Conservation (phyloP, 2,329 filamentous ascomycete species). For the Diaporthe citrichinensis region DNA sequence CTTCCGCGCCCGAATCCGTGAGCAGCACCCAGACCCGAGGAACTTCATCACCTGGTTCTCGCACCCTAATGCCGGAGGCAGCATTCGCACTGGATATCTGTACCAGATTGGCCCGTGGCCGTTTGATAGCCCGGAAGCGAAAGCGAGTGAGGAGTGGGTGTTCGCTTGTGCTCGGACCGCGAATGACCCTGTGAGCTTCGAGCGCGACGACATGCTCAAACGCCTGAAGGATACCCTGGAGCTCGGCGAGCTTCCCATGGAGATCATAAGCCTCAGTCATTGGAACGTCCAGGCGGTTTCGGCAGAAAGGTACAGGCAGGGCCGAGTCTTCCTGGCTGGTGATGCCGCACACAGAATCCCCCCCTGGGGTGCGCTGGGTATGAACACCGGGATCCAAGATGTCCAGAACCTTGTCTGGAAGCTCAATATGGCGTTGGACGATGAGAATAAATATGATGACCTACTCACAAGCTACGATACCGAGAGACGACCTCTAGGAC, state of each 20-base stretch:
- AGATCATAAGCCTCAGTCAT: conserved; percentile 50
- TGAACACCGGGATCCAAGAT: conserved; percentile 55
- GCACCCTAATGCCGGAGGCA: conserved; percentile 51
- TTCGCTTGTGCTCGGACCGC: conserved; percentile 45
- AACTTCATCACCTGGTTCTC: conserved; percentile 54
- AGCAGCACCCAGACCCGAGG: conserved; percentile 46
- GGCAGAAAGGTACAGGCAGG: conserved; percentile 47
- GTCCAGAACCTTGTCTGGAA: conserved; percentile 56
- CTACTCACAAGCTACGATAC: conserved; percentile 51
- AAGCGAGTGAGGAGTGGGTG: conserved; percentile 51
- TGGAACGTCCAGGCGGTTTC: conserved; percentile 50
- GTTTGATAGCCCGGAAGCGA: conserved; percentile 35
- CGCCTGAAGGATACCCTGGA: conserved; percentile 48
- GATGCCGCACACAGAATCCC: conserved; percentile 55
- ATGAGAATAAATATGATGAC: conserved; percentile 41
- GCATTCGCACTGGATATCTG: conserved; percentile 50
- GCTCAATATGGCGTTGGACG: conserved; percentile 48
- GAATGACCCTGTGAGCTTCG: conserved; percentile 45
- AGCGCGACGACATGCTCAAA: conserved; percentile 43
- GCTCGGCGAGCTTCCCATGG: conserved; percentile 49
- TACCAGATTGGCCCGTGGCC: conserved; percentile 54
- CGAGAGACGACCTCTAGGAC: conserved; percentile 53
- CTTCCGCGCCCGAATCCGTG: conserved; percentile 48
- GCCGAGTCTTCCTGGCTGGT: conserved; percentile 52
- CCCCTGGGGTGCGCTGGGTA: conserved; percentile 53